These are phyloP conservation scores for Phytophthora cactorum DNA, from an alignment of 352 stramenopile species.

Conservation along the genomic window DNA sequence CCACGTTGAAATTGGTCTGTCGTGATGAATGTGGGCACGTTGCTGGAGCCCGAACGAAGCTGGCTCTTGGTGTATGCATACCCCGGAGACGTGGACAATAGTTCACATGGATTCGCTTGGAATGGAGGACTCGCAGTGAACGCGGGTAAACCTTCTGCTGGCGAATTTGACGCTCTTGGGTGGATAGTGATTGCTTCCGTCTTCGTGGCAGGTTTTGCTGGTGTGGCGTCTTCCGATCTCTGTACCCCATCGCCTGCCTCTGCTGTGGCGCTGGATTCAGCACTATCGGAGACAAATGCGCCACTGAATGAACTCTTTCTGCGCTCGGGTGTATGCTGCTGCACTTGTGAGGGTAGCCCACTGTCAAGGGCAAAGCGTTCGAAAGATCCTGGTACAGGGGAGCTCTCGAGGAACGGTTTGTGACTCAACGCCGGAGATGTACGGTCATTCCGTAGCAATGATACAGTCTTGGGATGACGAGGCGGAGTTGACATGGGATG, in stretches of 20 bases:
- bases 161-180: background rate
- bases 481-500: slow-evolving; percentile 71
- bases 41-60: slow-evolving; percentile 48
- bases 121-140: slow-evolving; percentile 68
- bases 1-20: slow-evolving; percentile 56
- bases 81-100: slow-evolving; percentile 74
- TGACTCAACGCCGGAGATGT: slow-evolving; percentile 39
- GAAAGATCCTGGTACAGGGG: slow-evolving; percentile 49
- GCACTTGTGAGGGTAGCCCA: slow-evolving; percentile 12
- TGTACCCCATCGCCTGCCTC: slow-evolving; percentile 24
- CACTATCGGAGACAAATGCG: slow-evolving; percentile 44
- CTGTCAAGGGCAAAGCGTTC: slow-evolving; percentile 76
- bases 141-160: slow-evolving; percentile 29
- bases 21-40: slow-evolving; percentile 60
- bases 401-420: slow-evolving; percentile 31
- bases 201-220: slow-evolving; percentile 4
- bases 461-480: slow-evolving; percentile 67
- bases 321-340: slow-evolving; percentile 24
- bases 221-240: background rate
- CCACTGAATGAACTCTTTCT: slow-evolving; percentile 56
- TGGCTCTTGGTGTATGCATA: slow-evolving; percentile 82
- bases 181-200: slow-evolving; percentile 27
- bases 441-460: slow-evolving; percentile 48
- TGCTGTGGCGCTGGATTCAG: slow-evolving; percentile 12
- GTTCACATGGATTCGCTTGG: slow-evolving; percentile 67